These are phyloP conservation scores for Oenanthe javanica DNA, from an alignment of 140 eudicot genomes.

Conservation along the genomic window DNA sequence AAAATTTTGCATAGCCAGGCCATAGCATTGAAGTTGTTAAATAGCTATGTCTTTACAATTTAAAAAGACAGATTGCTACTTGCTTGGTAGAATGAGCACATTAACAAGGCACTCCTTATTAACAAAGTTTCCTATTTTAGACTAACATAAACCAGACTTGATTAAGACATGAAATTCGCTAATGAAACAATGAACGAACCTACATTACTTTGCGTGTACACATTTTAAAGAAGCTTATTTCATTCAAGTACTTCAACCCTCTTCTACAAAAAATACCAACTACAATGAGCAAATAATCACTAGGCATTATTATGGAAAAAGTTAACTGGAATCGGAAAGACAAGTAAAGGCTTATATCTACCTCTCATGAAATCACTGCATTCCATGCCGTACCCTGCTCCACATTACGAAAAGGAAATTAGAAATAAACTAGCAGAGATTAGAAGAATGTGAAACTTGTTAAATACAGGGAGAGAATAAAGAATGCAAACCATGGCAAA, in stretches of 20 bases:
- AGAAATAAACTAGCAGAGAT: background rate
- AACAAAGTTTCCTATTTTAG: background rate
- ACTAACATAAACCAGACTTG: background rate
- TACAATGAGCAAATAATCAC: background rate
- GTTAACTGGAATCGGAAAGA: background rate
- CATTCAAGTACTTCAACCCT: background rate
- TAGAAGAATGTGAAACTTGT: background rate
- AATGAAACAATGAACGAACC: background rate
- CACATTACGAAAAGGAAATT: background rate
- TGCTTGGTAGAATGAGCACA: background rate
- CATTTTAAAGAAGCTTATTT: background rate
- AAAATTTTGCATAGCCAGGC: background rate
- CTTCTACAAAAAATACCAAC: background rate
- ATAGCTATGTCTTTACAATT: background rate
- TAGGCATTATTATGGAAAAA: background rate
- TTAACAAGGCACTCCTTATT: background rate
- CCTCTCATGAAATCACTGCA: conserved; percentile 97
- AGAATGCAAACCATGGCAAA: conserved; percentile 62
- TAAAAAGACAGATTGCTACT: background rate
- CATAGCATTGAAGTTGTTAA: background rate
- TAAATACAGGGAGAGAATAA: background rate
- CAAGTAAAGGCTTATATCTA: conserved; percentile 11
- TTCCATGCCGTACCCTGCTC: conserved; percentile 98
- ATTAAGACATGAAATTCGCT: background rate
- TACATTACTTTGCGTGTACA: background rate